Evolutionary conservation across 2,329 filamentous ascomycete species (phyloP), one percentile per base, ranked within the genome.

Genomic region (Trichoderma aggressivum): DNA sequence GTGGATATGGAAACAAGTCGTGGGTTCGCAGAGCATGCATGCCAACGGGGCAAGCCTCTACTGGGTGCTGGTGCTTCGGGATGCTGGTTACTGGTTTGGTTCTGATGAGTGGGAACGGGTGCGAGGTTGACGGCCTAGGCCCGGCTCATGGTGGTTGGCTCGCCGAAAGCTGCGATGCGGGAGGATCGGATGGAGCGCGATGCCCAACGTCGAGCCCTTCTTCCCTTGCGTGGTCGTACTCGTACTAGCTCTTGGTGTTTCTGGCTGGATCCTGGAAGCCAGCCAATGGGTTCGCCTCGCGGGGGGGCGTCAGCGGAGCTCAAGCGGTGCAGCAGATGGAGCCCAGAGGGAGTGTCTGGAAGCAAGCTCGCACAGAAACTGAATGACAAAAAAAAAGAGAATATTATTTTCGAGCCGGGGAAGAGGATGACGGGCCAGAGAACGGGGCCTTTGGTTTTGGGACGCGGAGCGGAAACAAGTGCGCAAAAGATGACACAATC

Each of bases 141-240:
- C 74, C 74, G 71, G 76, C 74, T 81, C 80, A 82, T 82, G 66
- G 78, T 81, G 77, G 77, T 78, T 78, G 77, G 76, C 73, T 77
- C 74, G 72, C 75, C 73, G 72, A 72, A 72, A 71, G 74, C 74
- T 71, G 71, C 39, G 73, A 28, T 70, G 70, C 66, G 70, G 70
- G 70, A 72, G 59, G 70, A 72, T 72, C 70, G 70, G 70, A 69
- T 74, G 70, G 70, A n/a, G 72, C 60, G 67, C 70, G 72, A 71
- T 73, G 76, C 75, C 76, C 77, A 79, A 78, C 77, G 77, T 58
- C 16, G 34, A 58, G 63, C 50, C 32, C 53, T 18, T 58, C 28
- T 68, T 34, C 56, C 61, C 66, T 70, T 64, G 70, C 66, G 58
- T 60, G 64, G 26, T 43, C 30, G 56, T 56, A 36, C 64, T 55